Evolutionary conservation across 768 basidiomycete genomes (phyloP).

Genomic region (Trametes cubensis): DNA sequence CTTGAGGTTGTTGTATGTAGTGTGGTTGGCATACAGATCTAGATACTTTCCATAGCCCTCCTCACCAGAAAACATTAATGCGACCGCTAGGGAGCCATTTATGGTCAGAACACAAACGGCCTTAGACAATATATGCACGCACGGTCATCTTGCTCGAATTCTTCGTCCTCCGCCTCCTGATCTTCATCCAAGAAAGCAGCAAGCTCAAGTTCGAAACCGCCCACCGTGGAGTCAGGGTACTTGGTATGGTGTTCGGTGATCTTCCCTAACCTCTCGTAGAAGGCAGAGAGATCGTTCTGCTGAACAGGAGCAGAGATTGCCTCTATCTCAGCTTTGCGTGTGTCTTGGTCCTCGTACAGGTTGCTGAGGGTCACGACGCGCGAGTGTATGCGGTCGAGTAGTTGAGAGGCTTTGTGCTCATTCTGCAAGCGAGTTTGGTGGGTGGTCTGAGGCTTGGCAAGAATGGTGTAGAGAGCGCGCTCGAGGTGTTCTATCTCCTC

Average conservation of each 20-base stretch:
- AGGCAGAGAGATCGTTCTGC: constrained; percentile 80
- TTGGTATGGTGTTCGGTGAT: constrained; percentile 96
- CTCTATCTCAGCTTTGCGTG: constrained; percentile 68
- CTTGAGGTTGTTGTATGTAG: constrained; percentile 88
- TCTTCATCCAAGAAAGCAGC: constrained; percentile 74
- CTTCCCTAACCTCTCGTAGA: constrained; percentile 94
- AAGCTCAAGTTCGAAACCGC: constrained; percentile 82
- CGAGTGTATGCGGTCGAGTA: constrained; percentile 81
- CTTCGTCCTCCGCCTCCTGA: constrained; percentile 72
- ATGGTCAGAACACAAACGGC: not conserved
- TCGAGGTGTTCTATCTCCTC: constrained; percentile 95
- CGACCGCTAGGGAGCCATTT: constrained; percentile 56
- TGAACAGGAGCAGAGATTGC: constrained; percentile 59
- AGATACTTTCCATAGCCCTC: constrained; percentile 94
- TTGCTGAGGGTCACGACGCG: constrained; percentile 65
- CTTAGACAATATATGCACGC: constrained; percentile 38
- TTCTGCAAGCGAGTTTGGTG: constrained; percentile 71
- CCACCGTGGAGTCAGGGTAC: constrained; percentile 88
- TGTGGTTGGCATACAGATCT: constrained; percentile 88
- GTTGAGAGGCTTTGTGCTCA: constrained; percentile 88
- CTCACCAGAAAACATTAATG: constrained; percentile 92
- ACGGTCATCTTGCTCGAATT: constrained; percentile 88
- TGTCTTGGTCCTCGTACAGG: constrained; percentile 78
- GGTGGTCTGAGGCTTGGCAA: constrained; percentile 64
- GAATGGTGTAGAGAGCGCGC: constrained; percentile 78